Evolutionary conservation across 2,329 filamentous ascomycete genomes (phyloP), one percentile per base, ranked within the genome.

Genomic region (Penicillium polonicum): DNA sequence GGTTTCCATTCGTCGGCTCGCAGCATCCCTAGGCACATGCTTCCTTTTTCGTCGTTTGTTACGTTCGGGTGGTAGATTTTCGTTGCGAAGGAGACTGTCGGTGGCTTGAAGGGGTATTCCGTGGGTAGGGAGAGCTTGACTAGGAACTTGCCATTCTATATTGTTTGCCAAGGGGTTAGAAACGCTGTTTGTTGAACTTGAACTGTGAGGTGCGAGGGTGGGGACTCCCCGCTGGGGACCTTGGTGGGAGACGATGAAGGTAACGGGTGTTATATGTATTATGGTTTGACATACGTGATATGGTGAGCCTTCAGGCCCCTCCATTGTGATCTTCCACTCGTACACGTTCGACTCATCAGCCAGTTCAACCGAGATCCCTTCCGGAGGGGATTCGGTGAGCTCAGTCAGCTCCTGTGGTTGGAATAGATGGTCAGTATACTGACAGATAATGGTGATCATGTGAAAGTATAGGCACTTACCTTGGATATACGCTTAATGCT

Each of bases 51-150:
- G 75, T 96, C 92, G 82, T 96, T 94, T 71, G 88, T 91, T 59
- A 97, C 85, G 78, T 97, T 97, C 44, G 92, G 92, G 79, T 97
- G 92, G 83, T 96, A 97, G 81, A 96, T 90, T 78, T 92, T 93
- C 51, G 92, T 96, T 64, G 81, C 79, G 83, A 96, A 96, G 71
- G 83, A 86, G 66, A 96, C 82, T 59, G 83, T 80, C 17, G 92
- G 92, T 23, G 91, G 86, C 77, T 94, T 94, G 86, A 96, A 96
- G 36, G 92, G 92, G 80, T 96, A 96, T 70, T 91, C 88, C 66
- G 80, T 78, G 15, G 92, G 91, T 12, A 97, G 85, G 41, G 77
- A 82, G 65, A 96, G 81, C 61, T 87, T 77, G 60, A 97, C 78
- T 65, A 85, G 84, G 83, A 91, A 97, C 64, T 78, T 79, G 70